These are phyloP conservation scores for Mycena sp. DNA, from an alignment of 1,284 basidiomycete species.

Conservation along the genomic window DNA sequence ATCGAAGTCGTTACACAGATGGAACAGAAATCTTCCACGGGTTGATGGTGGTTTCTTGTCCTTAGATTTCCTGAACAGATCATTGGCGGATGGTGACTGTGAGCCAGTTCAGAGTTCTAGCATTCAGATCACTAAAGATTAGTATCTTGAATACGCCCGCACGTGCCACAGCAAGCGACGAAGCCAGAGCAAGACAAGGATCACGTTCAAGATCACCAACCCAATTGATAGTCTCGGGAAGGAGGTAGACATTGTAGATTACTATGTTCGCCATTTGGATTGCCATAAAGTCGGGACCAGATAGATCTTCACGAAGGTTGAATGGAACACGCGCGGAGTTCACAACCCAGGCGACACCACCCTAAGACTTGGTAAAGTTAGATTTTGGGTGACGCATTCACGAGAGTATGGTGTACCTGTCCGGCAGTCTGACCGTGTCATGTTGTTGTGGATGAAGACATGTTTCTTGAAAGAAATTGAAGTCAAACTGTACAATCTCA, in stretches of 20 bases:
- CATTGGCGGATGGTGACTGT: not conserved
- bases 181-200: too few relatives aligned
- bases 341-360: not conserved
- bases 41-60: not conserved
- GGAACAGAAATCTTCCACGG: not conserved
- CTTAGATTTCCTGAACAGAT: not conserved
- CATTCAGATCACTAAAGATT: not conserved
- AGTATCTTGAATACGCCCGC: too few relatives aligned
- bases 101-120: not conserved
- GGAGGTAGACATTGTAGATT: not conserved
- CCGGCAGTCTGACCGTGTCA: not conserved
- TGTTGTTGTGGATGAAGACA: not conserved
- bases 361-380: not conserved
- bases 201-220: too few relatives aligned
- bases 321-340: not conserved
- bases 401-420: not conserved
- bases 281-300: not conserved
- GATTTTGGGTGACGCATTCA: not conserved
- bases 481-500: not conserved
- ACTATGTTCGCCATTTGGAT: not conserved
- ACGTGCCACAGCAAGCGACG: too few relatives aligned
- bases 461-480: constrained; percentile 1
- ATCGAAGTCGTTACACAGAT: not conserved
- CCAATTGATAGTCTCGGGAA: too few relatives aligned
- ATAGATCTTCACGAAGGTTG: not conserved